A percentile compares a stretch with the other conserved stretches of the same genome.
phyloP scores from a whole-genome alignment of 2,329 filamentous ascomycete genomes.

The Aureobasidium sp. region DNA sequence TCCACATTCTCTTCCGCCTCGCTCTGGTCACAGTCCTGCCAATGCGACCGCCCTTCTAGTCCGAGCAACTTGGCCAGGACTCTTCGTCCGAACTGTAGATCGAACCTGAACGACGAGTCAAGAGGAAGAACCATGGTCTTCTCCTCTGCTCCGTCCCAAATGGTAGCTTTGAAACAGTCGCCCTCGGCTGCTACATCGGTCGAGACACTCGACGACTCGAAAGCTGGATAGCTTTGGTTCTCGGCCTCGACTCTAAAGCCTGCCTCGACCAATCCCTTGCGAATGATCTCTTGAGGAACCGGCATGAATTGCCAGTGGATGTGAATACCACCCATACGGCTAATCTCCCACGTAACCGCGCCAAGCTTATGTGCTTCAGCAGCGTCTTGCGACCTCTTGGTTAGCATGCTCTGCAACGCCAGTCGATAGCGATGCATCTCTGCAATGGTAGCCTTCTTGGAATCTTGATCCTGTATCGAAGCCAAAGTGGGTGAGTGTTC shows the following conservation, averaged over 20 bases:
- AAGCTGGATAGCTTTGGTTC: constrained; percentile 53
- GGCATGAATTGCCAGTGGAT: constrained; percentile 91
- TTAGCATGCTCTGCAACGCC: constrained; percentile 70
- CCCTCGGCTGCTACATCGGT: constrained; percentile 17
- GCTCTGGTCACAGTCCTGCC: constrained; percentile 75
- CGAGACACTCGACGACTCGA: constrained; percentile 23
- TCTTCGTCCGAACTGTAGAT: constrained; percentile 79
- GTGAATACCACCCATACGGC: constrained; percentile 70
- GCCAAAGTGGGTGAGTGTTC: constrained; percentile 69
- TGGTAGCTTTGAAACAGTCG: constrained; percentile 28
- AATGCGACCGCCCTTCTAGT: constrained; percentile 68
- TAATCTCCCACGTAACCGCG: constrained; percentile 87
- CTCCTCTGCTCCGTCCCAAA: constrained; percentile 35
- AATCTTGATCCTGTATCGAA: constrained; percentile 51
- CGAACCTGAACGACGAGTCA: constrained; percentile 64
- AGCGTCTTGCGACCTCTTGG: constrained; percentile 10
- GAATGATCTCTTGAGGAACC: constrained; percentile 57
- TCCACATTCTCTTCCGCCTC: constrained; percentile 71
- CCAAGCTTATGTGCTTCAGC: constrained; percentile 48
- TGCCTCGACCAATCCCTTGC: constrained; percentile 69
- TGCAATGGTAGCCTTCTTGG: constrained; percentile 48
- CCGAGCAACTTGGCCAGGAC: constrained; percentile 82
- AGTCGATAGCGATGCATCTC: constrained; percentile 81
- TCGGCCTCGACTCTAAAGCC: constrained; percentile 84
- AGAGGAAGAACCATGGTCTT: constrained; percentile 68